Evolutionary conservation across 192 early-diverging fungal genomes (phyloP).

Genomic region (Gorgonomyces haynaldii): DNA sequence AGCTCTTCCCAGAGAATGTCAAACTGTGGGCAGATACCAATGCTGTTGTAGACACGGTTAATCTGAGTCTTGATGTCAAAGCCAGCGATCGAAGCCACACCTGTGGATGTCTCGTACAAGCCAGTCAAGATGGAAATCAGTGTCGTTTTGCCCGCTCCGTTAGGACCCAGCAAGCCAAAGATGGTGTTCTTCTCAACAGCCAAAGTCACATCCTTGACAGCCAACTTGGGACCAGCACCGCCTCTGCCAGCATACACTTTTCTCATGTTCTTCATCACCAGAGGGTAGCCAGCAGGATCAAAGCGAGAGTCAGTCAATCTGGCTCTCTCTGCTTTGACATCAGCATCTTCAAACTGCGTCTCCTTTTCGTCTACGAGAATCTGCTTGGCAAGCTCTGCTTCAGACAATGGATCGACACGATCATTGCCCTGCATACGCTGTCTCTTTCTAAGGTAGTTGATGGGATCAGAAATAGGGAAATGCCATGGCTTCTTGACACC

Average conservation of each 20-base stretch:
- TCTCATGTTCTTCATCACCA: constrained; percentile 45
- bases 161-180: constrained; percentile 56
- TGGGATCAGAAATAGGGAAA: constrained; percentile 33
- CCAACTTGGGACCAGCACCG: constrained; percentile 29
- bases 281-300: constrained; percentile 22
- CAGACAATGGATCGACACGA: too few species aligned
- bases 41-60: constrained; percentile 42
- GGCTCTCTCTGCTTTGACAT: constrained; percentile 38
- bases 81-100: constrained; percentile 43
- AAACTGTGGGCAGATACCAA: constrained; percentile 63
- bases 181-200: constrained; percentile 45
- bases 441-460: not conserved
- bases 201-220: constrained; percentile 54
- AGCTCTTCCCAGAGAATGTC: constrained; percentile 67
- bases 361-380: constrained; percentile 20
- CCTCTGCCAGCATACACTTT: constrained; percentile 34
- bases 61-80: constrained; percentile 41
- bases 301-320: constrained; percentile 27
- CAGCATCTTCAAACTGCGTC: constrained; percentile 28
- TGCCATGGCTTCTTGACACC: constrained; percentile 56
- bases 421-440: not conserved
- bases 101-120: constrained; percentile 41
- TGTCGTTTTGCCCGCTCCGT: constrained; percentile 54
- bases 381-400: constrained; percentile 28
- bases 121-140: constrained; percentile 62